Evolutionary conservation across 805 yeast genomes (phyloP).

Genomic region (Teunomyces atbi): DNA sequence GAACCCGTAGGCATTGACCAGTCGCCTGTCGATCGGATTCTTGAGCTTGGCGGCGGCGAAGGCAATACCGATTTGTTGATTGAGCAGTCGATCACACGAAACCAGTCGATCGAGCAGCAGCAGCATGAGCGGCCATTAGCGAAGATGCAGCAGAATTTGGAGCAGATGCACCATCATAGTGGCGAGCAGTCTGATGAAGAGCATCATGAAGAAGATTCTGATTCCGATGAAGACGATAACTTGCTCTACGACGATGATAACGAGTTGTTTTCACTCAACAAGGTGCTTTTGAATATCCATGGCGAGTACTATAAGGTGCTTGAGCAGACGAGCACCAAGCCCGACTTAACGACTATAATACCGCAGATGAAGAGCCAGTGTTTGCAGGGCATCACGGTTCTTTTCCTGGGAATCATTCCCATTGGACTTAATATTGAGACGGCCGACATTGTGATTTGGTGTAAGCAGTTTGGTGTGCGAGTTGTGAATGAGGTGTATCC

Average conservation of each 20-base stretch:
- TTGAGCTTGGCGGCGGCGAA: conserved; percentile 51
- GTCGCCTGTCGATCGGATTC: conserved; percentile 49
- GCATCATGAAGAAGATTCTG: conserved; percentile 24
- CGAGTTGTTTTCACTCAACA: conserved; percentile 64
- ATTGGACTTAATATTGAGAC: conserved; percentile 66
- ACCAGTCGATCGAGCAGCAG: conserved; percentile 73
- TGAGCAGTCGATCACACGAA: conserved; percentile 61
- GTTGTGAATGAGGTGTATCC: conserved; percentile 70
- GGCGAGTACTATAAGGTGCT: conserved; percentile 56
- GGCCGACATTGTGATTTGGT: conserved; percentile 92
- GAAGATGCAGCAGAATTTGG: conserved; percentile 71
- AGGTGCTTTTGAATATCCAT: conserved; percentile 65
- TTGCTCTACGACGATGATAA: conserved; percentile 76
- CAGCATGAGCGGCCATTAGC: conserved; percentile 83
- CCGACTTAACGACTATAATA: conserved; percentile 68
- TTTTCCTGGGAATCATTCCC: conserved; percentile 90
- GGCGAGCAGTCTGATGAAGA: conserved; percentile 17
- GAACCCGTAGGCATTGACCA: conserved; percentile 10
- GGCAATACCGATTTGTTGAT: conserved; percentile 47
- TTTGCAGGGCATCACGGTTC: conserved; percentile 63
- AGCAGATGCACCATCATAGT: conserved; percentile 41
- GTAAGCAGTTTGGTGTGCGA: conserved; percentile 84
- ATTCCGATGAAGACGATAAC: conserved; percentile 43
- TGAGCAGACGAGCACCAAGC: conserved; percentile 35
- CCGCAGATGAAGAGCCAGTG: conserved; percentile 72